phyloP scores from a whole-genome alignment of 345 rosid genomes.

The Garcia nutans region DNA sequence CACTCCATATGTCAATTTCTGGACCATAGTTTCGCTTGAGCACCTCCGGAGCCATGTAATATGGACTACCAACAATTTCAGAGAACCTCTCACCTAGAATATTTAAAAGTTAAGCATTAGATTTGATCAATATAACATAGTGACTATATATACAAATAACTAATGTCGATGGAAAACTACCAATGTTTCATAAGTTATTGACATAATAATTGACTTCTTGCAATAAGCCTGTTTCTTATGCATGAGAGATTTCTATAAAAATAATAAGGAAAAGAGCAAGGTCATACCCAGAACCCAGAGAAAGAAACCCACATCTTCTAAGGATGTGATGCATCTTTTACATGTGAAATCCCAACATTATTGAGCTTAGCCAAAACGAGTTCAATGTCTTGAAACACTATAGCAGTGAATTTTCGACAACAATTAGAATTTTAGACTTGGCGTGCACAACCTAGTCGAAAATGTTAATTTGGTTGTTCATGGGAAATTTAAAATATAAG shows the following conservation, averaged over 20 bases:
- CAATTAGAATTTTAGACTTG: neutral
- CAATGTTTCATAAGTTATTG: neutral
- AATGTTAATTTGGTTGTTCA: neutral
- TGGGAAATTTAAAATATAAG: neutral
- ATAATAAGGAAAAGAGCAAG: neutral
- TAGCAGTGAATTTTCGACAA: neutral
- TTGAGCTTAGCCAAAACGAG: neutral
- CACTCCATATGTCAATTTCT: slow-evolving; percentile 99
- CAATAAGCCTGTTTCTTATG: neutral
- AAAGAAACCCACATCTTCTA: neutral
- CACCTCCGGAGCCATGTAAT: slow-evolving; percentile 99
- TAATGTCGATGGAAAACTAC: neutral
- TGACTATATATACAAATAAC: neutral
- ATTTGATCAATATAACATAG: neutral
- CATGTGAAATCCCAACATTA: neutral
- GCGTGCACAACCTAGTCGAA: neutral
- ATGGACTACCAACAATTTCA: slow-evolving; percentile 98
- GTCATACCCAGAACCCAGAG: neutral
- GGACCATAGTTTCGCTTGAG: slow-evolving; percentile 96
- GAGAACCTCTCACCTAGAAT: slow-evolving; percentile 84
- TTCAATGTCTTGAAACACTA: neutral
- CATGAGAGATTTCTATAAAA: neutral
- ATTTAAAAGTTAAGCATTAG: slow-evolving; percentile 22
- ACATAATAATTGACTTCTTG: neutral
- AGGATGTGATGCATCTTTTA: neutral